Evolutionary conservation across 2,329 filamentous ascomycete genomes (phyloP).

Genomic region (Dactylellina sp.): DNA sequence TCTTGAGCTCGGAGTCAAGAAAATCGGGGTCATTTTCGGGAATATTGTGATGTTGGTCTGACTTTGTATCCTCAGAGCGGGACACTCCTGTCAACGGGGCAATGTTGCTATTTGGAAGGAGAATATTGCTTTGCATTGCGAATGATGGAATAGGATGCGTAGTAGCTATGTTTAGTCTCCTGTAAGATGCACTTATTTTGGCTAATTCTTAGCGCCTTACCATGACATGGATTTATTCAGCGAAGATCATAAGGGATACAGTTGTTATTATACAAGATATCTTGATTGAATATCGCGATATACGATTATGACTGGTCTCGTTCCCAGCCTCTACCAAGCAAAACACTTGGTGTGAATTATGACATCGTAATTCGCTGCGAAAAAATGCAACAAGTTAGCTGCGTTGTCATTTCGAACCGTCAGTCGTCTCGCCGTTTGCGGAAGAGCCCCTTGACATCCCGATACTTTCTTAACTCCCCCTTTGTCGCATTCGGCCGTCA

Average conservation of each 20-base stretch:
- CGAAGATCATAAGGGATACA: too few species aligned
- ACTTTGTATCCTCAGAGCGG: conserved; percentile 9
- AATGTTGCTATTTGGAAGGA: conserved; percentile 38
- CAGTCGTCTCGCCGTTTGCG: conserved; percentile 1
- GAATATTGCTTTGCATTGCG: conserved; percentile 53
- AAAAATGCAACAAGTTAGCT: conserved; percentile 2
- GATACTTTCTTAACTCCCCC: background rate
- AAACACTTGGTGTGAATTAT: too few species aligned
- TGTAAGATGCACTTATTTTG: too few species aligned
- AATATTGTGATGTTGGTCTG: conserved; percentile 10
- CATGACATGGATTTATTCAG: too few species aligned
- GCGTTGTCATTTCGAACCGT: background rate
- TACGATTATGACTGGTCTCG: too few species aligned
- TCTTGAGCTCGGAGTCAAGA: conserved; percentile 22
- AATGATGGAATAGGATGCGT: too few species aligned
- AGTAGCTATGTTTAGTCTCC: too few species aligned
- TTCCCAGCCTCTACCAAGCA: too few species aligned
- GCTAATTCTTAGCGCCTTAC: too few species aligned
- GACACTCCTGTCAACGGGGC: conserved; percentile 40
- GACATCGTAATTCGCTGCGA: background rate
- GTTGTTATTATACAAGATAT: too few species aligned
- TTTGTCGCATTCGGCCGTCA: background rate
- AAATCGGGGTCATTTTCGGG: conserved; percentile 44
- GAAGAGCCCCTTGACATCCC: conserved; percentile 4
- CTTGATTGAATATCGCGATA: too few species aligned